Percentiles rank a stretch among this genome's conserved stretches.
phyloP scores from a whole-genome alignment of 306 rosid species.

The Sesbania bispinosa region DNA sequence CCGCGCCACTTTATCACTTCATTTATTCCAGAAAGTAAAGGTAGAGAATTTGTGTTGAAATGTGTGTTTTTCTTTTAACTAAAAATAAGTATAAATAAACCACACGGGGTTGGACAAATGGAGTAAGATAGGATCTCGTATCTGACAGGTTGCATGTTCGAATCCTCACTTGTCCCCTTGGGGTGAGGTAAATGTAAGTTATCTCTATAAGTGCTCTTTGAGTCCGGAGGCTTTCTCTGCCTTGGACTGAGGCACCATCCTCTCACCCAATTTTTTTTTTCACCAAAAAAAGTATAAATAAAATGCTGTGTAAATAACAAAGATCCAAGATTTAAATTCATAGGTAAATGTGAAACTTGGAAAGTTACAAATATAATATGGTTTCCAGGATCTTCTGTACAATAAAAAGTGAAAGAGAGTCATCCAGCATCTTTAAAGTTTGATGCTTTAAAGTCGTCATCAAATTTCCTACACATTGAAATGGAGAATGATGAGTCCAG shows the following conservation, averaged over 20 bases:
- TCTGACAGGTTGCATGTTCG: no score
- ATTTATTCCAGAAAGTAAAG: neutral
- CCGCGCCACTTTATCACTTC: neutral
- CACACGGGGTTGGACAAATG: no score
- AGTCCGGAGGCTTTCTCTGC: no score
- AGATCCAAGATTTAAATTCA: neutral
- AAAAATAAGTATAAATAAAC: no score
- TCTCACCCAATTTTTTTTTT: no score
- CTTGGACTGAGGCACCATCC: no score
- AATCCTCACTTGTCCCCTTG: no score
- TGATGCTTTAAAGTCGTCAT: conserved; percentile 12
- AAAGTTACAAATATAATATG: conserved; percentile 13
- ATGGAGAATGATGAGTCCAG: conserved; percentile 7
- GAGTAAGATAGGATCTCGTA: no score
- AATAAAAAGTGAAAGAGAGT: neutral
- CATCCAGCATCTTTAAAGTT: conserved; percentile 8
- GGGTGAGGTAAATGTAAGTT: no score
- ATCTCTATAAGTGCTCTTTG: no score
- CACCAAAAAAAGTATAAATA: neutral
- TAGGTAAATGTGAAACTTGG: neutral
- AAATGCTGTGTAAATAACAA: neutral
- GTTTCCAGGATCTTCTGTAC: neutral
- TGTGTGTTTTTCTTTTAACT: no score
- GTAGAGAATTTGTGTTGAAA: neutral
- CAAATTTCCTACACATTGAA: neutral